These are phyloP conservation scores for Ulmus americana DNA, from an alignment of 331 rosid genomes.

Conservation along the genomic window DNA sequence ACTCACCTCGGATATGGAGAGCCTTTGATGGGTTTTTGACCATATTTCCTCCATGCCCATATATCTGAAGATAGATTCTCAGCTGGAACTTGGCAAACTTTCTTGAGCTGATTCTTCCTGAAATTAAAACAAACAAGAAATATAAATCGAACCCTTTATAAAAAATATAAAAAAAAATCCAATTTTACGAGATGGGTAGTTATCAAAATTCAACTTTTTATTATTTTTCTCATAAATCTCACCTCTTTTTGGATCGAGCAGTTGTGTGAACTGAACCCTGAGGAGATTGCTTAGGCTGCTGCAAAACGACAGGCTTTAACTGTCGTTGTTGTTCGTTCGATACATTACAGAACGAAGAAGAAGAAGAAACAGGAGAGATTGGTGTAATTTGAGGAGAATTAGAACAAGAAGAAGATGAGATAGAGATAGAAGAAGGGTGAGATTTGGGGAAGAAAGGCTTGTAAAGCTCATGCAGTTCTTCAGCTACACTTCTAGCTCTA, in stretches of 20 bases:
- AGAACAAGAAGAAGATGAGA: slow-evolving; percentile 11
- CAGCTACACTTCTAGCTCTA: slow-evolving; percentile 31
- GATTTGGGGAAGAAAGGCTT: slow-evolving; percentile 72
- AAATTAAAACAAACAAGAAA: slow-evolving; percentile 9
- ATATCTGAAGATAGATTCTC: slow-evolving; percentile 78
- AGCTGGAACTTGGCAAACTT: slow-evolving; percentile 73
- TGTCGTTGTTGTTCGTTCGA: slow-evolving; percentile 25
- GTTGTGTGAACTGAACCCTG: slow-evolving; percentile 34
- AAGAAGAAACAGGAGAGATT: slow-evolving; percentile 11
- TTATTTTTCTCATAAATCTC: neutral
- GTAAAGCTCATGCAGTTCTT: slow-evolving; percentile 71
- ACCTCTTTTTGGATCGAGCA: slow-evolving; percentile 87
- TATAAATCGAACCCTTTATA: slow-evolving; percentile 4
- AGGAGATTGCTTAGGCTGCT: slow-evolving; percentile 35
- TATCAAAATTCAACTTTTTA: neutral
- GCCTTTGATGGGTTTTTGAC: slow-evolving; percentile 96
- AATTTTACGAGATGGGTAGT: neutral
- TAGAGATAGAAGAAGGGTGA: slow-evolving; percentile 11
- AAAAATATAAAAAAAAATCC: neutral
- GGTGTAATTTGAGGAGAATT: slow-evolving; percentile 26
- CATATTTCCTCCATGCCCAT: slow-evolving; percentile 99
- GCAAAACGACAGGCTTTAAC: slow-evolving; percentile 9
- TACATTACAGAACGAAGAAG: slow-evolving; percentile 17
- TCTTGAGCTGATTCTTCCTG: slow-evolving; percentile 88
- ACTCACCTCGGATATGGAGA: slow-evolving; percentile 87